Conservation (phyloP, 495 filamentous ascomycete genomes). For the Daldinia grandis region DNA sequence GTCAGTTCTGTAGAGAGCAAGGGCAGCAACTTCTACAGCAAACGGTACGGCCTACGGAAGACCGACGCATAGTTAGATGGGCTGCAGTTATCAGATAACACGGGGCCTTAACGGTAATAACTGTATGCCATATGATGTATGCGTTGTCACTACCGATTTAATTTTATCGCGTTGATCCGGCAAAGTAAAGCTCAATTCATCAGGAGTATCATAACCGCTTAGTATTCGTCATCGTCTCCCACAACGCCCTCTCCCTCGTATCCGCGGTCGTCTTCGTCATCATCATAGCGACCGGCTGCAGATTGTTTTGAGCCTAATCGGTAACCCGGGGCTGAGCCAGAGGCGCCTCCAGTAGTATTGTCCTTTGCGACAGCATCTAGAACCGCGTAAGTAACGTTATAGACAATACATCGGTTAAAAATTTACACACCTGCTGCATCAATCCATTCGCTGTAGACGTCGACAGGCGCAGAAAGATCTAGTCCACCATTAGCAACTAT, state of each 20-base stretch:
- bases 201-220: background rate
- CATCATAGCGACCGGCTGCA: conserved; percentile 56
- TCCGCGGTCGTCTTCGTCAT: conserved; percentile 56
- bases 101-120: background rate
- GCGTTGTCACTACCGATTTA: background rate
- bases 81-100: background rate
- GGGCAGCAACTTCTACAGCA: background rate
- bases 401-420: background rate
- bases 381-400: conserved; percentile 28
- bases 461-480: conserved; percentile 90
- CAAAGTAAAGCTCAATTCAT: background rate
- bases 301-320: conserved; percentile 47
- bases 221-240: conserved; percentile 56
- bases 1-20: background rate
- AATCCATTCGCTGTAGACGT: conserved; percentile 98
- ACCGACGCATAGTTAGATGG: background rate
- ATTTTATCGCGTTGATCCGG: background rate
- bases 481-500: conserved; percentile 13
- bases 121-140: background rate
- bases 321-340: conserved; percentile 43
- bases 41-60: background rate
- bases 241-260: conserved; percentile 57
- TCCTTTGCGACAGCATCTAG: conserved; percentile 57
- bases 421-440: conserved; percentile 86
- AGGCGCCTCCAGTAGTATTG: conserved; percentile 28